phyloP scores from a whole-genome alignment of 108 stramenopile species.

The Nitzschia palea region DNA sequence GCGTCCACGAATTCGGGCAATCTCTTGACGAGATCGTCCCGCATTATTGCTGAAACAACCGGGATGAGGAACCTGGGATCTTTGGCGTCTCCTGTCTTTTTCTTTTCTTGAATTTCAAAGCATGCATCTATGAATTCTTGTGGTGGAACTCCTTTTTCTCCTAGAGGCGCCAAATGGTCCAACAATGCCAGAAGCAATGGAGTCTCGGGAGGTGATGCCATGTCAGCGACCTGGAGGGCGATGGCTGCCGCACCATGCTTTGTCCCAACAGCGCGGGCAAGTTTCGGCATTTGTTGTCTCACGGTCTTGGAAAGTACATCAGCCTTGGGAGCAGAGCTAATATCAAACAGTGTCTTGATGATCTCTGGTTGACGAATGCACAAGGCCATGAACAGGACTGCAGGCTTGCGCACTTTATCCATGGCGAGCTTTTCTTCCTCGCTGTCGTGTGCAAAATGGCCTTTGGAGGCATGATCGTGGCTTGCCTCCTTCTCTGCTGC shows the following conservation, averaged over 20 bases:
- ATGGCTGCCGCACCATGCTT: constrained; percentile 78
- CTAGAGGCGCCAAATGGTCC: constrained; percentile 69
- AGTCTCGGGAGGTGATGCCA: constrained; percentile 39
- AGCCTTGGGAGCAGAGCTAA: constrained; percentile 61
- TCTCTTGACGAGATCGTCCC: constrained; percentile 55
- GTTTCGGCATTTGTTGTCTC: constrained; percentile 75
- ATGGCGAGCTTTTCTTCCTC: constrained; percentile 75
- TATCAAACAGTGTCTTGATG: constrained; percentile 68
- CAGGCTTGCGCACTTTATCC: constrained; percentile 68
- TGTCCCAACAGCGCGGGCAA: constrained; percentile 71
- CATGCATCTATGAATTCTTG: constrained; percentile 85
- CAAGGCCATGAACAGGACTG: constrained; percentile 80
- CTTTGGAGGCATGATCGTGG: constrained; percentile 20
- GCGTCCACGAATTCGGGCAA: constrained; percentile 74
- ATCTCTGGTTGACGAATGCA: constrained; percentile 76
- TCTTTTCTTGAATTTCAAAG: constrained; percentile 76
- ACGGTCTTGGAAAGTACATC: constrained; percentile 79
- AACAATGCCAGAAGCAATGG: constrained; percentile 78
- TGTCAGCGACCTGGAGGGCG: constrained; percentile 70
- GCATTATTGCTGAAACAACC: constrained; percentile 65
- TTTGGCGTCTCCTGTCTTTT: constrained; percentile 51
- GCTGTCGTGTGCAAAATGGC: constrained; percentile 47
- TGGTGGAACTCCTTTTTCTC: constrained; percentile 49
- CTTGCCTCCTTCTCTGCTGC: constrained; percentile 43
- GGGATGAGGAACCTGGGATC: constrained; percentile 83